Evolutionary conservation across 768 basidiomycete genomes (phyloP).

Genomic region (Kockovaella imperatae): DNA sequence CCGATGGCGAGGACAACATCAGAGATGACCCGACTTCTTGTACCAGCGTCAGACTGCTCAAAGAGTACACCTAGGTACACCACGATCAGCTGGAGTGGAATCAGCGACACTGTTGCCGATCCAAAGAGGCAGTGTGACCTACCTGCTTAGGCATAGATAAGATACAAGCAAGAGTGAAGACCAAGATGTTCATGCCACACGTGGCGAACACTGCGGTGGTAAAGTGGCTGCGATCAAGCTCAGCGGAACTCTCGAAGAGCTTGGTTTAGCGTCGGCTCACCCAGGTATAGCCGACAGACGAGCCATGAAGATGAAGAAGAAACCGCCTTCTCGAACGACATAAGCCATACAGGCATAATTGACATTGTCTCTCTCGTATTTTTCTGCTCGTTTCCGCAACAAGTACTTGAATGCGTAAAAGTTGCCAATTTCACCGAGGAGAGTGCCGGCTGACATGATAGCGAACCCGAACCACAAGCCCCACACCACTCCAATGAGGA

Average conservation of each 20-base stretch:
- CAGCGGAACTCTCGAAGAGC: slow-evolving; percentile 15
- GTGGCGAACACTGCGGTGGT: slow-evolving; percentile 40
- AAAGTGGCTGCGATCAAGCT: slow-evolving; percentile 16
- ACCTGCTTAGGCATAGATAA: slow-evolving; percentile 44
- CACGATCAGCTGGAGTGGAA: slow-evolving; percentile 58
- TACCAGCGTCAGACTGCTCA: slow-evolving; percentile 40
- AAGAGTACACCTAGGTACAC: slow-evolving; percentile 72
- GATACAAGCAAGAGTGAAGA: slow-evolving; percentile 34
- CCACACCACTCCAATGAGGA: slow-evolving; percentile 45
- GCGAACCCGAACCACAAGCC: slow-evolving; percentile 45
- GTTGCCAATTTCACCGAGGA: slow-evolving; percentile 42
- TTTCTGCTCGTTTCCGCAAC: slow-evolving; percentile 28
- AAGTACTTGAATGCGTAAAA: slow-evolving; percentile 43
- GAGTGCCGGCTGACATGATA: slow-evolving; percentile 40
- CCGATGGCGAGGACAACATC: slow-evolving; percentile 63
- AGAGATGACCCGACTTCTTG: slow-evolving; percentile 58
- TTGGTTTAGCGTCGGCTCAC: slow-evolving; percentile 19
- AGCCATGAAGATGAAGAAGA: slow-evolving; percentile 43
- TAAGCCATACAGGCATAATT: slow-evolving; percentile 44
- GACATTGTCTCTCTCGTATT: slow-evolving; percentile 39
- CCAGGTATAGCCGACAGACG: slow-evolving; percentile 44
- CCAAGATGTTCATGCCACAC: slow-evolving; percentile 38
- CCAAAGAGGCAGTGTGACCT: slow-evolving; percentile 1
- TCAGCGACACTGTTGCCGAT: background rate
- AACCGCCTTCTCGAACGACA: slow-evolving; percentile 45